Conservation (phyloP, 129 eudicot species). For the Pittosporum tobira region DNA sequence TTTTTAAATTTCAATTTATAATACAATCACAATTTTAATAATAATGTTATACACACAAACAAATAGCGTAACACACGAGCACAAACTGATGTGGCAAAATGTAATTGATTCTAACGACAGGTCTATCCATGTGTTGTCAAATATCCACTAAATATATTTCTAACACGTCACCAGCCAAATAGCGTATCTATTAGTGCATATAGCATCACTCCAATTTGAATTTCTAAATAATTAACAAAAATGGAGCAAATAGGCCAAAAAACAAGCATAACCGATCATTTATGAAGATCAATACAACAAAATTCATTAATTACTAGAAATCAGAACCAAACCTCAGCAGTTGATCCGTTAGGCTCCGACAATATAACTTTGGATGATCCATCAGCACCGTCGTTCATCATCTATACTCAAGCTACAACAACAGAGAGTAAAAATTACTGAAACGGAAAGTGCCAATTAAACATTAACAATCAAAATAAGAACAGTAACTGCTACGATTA, state of each 20-base stretch:
- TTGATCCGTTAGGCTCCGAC: slow-evolving; percentile 76
- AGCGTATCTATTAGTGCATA: too few relatives aligned
- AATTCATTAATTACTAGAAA: not conserved
- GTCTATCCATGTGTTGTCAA: too few relatives aligned
- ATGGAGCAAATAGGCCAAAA: not conserved
- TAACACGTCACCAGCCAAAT: too few relatives aligned
- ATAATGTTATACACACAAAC: too few relatives aligned
- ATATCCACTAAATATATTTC: too few relatives aligned
- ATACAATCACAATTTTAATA: not conserved
- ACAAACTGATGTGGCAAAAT: too few relatives aligned
- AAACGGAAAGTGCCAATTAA: not conserved
- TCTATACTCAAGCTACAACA: not conserved
- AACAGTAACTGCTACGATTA: not conserved
- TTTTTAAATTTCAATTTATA: too few relatives aligned
- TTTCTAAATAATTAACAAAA: not conserved
- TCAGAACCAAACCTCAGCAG: slow-evolving; percentile 53
- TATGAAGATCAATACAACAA: not conserved
- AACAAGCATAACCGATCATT: not conserved
- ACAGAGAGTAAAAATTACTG: not conserved
- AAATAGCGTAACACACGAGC: too few relatives aligned
- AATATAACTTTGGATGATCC: slow-evolving; percentile 45
- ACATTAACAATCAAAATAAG: not conserved
- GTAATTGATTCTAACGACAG: too few relatives aligned
- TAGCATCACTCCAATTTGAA: too few relatives aligned
- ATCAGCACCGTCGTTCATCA: slow-evolving; percentile 40